Conservation (phyloP, 202 grass and related monocot species). For the Saccharum hybrid region DNA sequence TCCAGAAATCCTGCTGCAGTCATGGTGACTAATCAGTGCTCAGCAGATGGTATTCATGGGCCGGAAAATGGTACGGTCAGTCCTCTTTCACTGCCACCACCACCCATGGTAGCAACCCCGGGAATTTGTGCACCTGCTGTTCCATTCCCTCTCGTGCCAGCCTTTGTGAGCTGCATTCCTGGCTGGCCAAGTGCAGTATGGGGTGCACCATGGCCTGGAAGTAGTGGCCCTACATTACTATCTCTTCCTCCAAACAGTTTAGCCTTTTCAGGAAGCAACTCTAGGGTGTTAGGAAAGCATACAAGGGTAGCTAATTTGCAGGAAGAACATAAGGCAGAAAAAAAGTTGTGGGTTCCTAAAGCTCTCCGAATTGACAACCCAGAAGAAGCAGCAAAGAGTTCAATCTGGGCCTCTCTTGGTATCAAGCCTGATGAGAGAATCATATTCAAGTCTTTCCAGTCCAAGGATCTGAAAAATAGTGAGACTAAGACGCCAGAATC, state of each 20-base stretch:
- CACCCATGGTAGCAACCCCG: slow-evolving; percentile 34
- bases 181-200: slow-evolving; percentile 65
- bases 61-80: slow-evolving; percentile 13
- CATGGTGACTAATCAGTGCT: slow-evolving; percentile 31
- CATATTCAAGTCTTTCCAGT: slow-evolving; percentile 57
- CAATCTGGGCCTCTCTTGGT: slow-evolving; percentile 67
- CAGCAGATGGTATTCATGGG: slow-evolving; percentile 21
- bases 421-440: slow-evolving; percentile 69
- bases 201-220: slow-evolving; percentile 53
- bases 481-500: slow-evolving; percentile 37
- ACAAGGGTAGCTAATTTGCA: slow-evolving; percentile 64
- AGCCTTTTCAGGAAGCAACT: slow-evolving; percentile 49
- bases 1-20: slow-evolving; percentile 48
- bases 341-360: slow-evolving; percentile 71
- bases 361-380: slow-evolving; percentile 67
- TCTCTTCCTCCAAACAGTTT: slow-evolving; percentile 53
- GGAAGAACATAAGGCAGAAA: slow-evolving; percentile 53
- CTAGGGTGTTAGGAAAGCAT: slow-evolving; percentile 69
- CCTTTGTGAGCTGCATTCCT: slow-evolving; percentile 56
- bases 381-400: slow-evolving; percentile 78
- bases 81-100: slow-evolving; percentile 9
- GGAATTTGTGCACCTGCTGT: slow-evolving; percentile 44
- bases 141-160: slow-evolving; percentile 63
- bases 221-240: slow-evolving; percentile 33
- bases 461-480: slow-evolving; percentile 37